A percentile compares a stretch with the other conserved stretches of the same genome.
Evolutionary conservation across 306 rosid genomes (phyloP).

Genomic region (Lablab purpureus): DNA sequence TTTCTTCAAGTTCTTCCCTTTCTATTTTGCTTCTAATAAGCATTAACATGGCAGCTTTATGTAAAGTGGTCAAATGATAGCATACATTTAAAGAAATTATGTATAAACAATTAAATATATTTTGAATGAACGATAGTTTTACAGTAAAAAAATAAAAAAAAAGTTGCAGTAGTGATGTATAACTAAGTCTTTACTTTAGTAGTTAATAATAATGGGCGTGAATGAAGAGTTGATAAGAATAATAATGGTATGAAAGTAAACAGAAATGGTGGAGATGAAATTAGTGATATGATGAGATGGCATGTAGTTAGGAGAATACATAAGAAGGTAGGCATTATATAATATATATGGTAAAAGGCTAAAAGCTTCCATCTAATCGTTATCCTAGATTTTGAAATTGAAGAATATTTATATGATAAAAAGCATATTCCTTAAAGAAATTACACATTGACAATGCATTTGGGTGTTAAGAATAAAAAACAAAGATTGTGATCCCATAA

Average conservation of each 20-base stretch:
- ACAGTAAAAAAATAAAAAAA: neutral
- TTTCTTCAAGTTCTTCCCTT: no score
- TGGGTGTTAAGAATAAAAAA: neutral
- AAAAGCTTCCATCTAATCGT: slow-evolving; percentile 4
- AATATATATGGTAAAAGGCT: neutral
- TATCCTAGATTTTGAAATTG: neutral
- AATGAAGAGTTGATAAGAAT: neutral
- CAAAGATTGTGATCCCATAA: slow-evolving; percentile 1
- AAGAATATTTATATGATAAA: neutral
- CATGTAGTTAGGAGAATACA: neutral
- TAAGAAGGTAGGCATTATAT: neutral
- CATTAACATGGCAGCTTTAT: neutral
- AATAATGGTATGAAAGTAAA: neutral
- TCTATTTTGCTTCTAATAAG: neutral
- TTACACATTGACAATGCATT: neutral
- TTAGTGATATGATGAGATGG: slow-evolving; percentile 26
- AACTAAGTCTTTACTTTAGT: neutral
- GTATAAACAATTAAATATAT: neutral
- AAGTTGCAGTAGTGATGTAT: neutral
- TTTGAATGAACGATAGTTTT: neutral
- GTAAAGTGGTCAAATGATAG: neutral
- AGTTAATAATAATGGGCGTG: neutral
- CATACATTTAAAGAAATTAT: neutral
- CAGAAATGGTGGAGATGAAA: slow-evolving; percentile 14
- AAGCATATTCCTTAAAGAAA: slow-evolving; percentile 33